A percentile compares a stretch with the other conserved stretches of the same genome.
phyloP scores from a whole-genome alignment of 2,329 filamentous ascomycete species.

The Cryphonectria carpinicola region DNA sequence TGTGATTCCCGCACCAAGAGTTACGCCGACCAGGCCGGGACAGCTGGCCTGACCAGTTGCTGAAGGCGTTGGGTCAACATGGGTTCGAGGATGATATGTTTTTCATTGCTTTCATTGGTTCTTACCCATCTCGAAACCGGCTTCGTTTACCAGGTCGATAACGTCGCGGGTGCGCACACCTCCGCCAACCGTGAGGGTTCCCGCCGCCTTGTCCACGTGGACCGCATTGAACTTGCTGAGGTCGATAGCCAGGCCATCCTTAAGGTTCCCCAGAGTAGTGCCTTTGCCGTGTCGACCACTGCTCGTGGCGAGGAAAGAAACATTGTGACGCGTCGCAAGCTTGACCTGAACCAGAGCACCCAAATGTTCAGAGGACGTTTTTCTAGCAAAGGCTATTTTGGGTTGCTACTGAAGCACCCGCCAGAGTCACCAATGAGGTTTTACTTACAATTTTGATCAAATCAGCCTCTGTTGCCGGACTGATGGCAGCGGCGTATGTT shows the following conservation, averaged over 20 bases:
- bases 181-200: conserved; percentile 53
- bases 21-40: conserved; percentile 63
- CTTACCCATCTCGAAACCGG: conserved; percentile 55
- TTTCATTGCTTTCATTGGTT: background rate
- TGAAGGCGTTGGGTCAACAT: background rate
- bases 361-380: background rate
- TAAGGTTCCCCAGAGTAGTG: background rate
- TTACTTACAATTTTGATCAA: background rate
- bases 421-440: background rate
- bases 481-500: conserved; percentile 10
- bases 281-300: background rate
- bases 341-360: background rate
- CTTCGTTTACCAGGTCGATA: conserved; percentile 51
- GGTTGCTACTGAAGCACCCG: background rate
- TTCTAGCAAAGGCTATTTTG: background rate
- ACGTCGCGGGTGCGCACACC: conserved; percentile 58
- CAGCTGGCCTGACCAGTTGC: conserved; percentile 65
- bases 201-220: conserved; percentile 47
- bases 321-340: background rate
- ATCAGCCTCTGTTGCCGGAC: conserved; percentile 7
- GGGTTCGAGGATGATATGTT: background rate
- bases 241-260: conserved; percentile 57
- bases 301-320: conserved; percentile 1
- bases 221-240: conserved; percentile 55
- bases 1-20: conserved; percentile 62